Base-by-base conservation (phyloP, 371 early-diverging fungal species). In the Mucor mucedo region DNA sequence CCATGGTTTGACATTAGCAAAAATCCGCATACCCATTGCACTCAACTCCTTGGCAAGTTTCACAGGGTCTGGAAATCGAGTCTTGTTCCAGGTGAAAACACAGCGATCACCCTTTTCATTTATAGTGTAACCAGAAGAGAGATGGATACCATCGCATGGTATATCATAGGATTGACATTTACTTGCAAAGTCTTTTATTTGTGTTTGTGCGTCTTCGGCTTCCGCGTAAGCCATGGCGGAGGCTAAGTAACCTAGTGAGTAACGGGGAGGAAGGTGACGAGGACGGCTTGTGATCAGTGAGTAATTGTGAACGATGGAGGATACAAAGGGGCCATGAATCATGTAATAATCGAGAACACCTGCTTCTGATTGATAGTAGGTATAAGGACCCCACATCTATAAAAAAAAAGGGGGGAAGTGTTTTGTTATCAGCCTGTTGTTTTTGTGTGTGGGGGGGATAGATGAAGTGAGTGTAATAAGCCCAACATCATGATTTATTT, bases 1-100 rank as follows among this genome's bases (percentile, higher is more conserved):
- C 89, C 89, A 88, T 5, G 89, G 89, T 55, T 88, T 88, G 40
- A 88, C 65, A 57, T 88, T 88, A 14, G 89, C 86, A 54, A 84
- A 82, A 0, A 84, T 68, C 1, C 76, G 69, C 11, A 88, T 80
- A 6, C 88, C 88, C 9, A 55, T 55, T 1, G 62, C 63, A 8
- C 70, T 62, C 7, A 81, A 60, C 7, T 62, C 56, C 10, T 60
- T 42, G 10, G 81, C 75, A 52, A 87, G 57, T 29, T 68, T 64
- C 40, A 63, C 65, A 8, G 85, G 84, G 44, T 84, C 72, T 3
- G 86, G 87, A 52, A 86, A 85, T 7, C 82, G 64, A 9, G 62
- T 48, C 21, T 48, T 55, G 60, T 87, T 86, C 89, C 89, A 88
- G 4, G 85, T 87, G 66, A 88, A 88, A 0, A 88, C 86, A 64